Evolutionary conservation across 2,329 filamentous ascomycete species (phyloP), one percentile per base, ranked within the genome.

Genomic region (Monosporascus sp.): DNA sequence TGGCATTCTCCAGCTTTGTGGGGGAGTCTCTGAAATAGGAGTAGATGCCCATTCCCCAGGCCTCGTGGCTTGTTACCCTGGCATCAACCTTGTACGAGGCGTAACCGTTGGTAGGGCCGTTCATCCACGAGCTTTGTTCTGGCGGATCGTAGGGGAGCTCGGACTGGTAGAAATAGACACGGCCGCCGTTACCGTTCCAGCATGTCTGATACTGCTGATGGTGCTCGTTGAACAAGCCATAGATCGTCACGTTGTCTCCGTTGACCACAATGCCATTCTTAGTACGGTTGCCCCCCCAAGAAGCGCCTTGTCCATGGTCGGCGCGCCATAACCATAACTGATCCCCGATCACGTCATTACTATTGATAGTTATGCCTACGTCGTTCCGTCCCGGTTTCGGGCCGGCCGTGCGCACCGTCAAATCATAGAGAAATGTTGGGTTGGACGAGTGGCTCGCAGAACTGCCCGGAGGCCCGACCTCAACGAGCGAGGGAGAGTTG

Each of bases 261-360:
- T 67, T 64, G n/a, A 69, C 56, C 22, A 68, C 62, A 7, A 68
- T 49, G 14, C 67, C 67, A 53, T 67, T 61, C 50, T 55, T 62
- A 7, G 66, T 68, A 8, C 63, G 65, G 48, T 69, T 69, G 37
- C 49, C 54, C 20, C 66, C 57, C 67, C 67, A 68, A 7, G 57
- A 60, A 0, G 62, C 63, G 3, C 65, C 64, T 3, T 60, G 53
- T 3, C 66, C 66, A 44, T 69, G 67, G 54, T 69, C 67, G 2
- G 67, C 67, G 5, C 67, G 65, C 67, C 67, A 69, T 5, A 69
- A 54, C 67, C 67, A 69, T 17, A 69, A 48, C 48, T 69, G 67
- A 51, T 69, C 67, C 27, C 65, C 63, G 2, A 68, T 55, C 7
- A 65, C 63, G 51, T 68, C 58, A 52, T 61, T 54, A 51, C 67